A percentile compares a stretch with the other conserved stretches of the same genome.
phyloP scores from a whole-genome alignment of 2,329 filamentous ascomycete genomes.

The Mariannaea elegans region DNA sequence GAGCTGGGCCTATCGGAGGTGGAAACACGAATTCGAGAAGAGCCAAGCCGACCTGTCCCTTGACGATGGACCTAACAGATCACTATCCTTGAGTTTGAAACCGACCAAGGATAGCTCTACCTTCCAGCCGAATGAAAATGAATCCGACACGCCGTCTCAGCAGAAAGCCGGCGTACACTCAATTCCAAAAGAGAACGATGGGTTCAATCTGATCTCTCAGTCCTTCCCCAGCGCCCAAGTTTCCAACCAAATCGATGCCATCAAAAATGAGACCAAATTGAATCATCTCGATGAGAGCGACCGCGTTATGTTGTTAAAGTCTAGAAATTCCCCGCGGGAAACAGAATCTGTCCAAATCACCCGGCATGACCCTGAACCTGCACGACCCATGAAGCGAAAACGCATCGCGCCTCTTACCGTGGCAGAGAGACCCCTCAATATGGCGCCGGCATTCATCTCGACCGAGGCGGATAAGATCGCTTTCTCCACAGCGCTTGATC shows the following conservation, averaged over 20 bases:
- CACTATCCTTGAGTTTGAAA: neutral
- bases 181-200: too few relatives aligned
- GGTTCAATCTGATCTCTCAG: neutral
- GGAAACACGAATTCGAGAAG: conserved; percentile 37
- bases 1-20: conserved; percentile 59
- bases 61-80: conserved; percentile 14
- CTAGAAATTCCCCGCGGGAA: neutral
- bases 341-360: neutral
- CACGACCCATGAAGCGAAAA: conserved; percentile 39
- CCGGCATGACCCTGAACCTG: conserved; percentile 1
- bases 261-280: neutral
- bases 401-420: conserved; percentile 38
- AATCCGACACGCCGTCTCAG: neutral
- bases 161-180: too few relatives aligned
- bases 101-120: neutral
- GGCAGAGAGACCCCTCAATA: conserved; percentile 29
- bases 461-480: conserved; percentile 35
- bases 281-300: neutral
- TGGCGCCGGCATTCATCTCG: conserved; percentile 33
- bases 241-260: neutral
- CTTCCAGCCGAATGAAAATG: neutral
- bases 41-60: conserved; percentile 25
- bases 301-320: neutral
- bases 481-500: neutral
- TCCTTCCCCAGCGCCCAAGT: neutral